Percentiles rank a stretch among this genome's conserved stretches.
These are phyloP conservation scores for Verticillium tricorpus DNA, from an alignment of 2,329 filamentous ascomycete genomes.

Conservation along the genomic window DNA sequence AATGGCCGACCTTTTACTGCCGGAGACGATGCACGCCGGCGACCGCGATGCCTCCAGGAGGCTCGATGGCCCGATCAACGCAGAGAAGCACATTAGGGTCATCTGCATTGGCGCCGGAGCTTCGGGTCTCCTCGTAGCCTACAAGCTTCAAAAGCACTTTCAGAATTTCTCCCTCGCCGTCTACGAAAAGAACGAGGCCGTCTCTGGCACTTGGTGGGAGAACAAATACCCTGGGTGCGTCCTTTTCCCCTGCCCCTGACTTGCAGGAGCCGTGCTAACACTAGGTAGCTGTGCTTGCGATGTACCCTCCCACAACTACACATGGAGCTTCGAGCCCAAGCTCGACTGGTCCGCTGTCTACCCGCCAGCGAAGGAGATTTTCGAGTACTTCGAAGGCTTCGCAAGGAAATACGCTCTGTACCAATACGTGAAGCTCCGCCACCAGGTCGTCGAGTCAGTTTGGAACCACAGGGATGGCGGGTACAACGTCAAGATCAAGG, in stretches of 20 bases:
- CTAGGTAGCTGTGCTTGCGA: constrained; percentile 37
- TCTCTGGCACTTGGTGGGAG: constrained; percentile 51
- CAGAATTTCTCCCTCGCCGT: constrained; percentile 28
- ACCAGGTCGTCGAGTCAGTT: constrained; percentile 21
- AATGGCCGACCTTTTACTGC: constrained; percentile 6
- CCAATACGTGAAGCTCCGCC: constrained; percentile 23
- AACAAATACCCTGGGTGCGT: constrained; percentile 38
- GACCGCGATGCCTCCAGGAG: constrained; percentile 1
- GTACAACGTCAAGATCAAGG: constrained; percentile 28
- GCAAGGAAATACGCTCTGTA: constrained; percentile 31
- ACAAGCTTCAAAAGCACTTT: constrained; percentile 41
- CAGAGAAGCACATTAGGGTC: constrained; percentile 11
- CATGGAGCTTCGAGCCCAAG: constrained; percentile 48
- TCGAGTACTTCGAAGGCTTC: constrained; percentile 40
- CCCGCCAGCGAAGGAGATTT: constrained; percentile 35
- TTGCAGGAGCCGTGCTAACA: background rate
- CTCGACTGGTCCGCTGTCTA: constrained; percentile 50
- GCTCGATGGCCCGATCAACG: constrained; percentile 7
- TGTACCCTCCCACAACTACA: constrained; percentile 47
- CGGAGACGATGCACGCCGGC: background rate
- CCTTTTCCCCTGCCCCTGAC: background rate
- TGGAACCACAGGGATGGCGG: constrained; percentile 30
- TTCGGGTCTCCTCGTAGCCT: constrained; percentile 41
- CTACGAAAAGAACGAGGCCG: constrained; percentile 52
- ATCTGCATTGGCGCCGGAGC: constrained; percentile 44